A percentile compares a stretch with the other conserved stretches of the same genome.
Evolutionary conservation across 1,284 basidiomycete genomes (phyloP).

Genomic region (Meripilus lineatus): DNA sequence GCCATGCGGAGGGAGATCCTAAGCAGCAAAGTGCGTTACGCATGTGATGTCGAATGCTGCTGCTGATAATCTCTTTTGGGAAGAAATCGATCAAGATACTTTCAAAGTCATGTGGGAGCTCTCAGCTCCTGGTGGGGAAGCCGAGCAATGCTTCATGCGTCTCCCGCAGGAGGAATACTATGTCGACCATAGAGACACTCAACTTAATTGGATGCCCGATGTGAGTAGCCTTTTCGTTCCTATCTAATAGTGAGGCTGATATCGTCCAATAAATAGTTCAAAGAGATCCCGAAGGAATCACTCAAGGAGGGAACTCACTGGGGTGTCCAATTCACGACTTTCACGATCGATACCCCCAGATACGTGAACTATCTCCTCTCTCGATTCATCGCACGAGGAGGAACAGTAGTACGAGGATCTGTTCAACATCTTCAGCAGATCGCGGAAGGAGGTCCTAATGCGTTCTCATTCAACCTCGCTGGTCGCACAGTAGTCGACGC

Average conservation of each 20-base stretch:
- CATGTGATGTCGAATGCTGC: not conserved
- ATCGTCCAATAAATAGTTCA: constrained; percentile 37
- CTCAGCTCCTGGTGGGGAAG: constrained; percentile 47
- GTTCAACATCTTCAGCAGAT: constrained; percentile 65
- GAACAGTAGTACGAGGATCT: constrained; percentile 47
- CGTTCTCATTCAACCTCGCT: constrained; percentile 28
- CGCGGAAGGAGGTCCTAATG: constrained; percentile 50
- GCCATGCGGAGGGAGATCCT: constrained; percentile 41
- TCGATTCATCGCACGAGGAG: constrained; percentile 58
- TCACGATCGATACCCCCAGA: constrained; percentile 63
- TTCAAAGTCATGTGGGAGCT: constrained; percentile 69
- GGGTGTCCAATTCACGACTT: constrained; percentile 56
- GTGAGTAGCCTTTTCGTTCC: constrained; percentile 32
- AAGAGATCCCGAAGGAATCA: constrained; percentile 37
- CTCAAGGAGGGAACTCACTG: constrained; percentile 38
- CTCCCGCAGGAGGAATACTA: constrained; percentile 58
- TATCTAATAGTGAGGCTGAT: not conserved
- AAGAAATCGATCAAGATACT: constrained; percentile 69
- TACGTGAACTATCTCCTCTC: constrained; percentile 67
- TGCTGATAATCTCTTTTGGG: too few species aligned
- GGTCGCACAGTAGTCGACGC: constrained; percentile 33
- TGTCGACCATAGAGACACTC: constrained; percentile 36
- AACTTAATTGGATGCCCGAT: constrained; percentile 56
- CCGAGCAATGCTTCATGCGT: constrained; percentile 58
- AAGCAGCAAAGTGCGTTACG: constrained; percentile 42